Conservation (phyloP, 805 yeast species). For the Zygoascus tannicola region DNA sequence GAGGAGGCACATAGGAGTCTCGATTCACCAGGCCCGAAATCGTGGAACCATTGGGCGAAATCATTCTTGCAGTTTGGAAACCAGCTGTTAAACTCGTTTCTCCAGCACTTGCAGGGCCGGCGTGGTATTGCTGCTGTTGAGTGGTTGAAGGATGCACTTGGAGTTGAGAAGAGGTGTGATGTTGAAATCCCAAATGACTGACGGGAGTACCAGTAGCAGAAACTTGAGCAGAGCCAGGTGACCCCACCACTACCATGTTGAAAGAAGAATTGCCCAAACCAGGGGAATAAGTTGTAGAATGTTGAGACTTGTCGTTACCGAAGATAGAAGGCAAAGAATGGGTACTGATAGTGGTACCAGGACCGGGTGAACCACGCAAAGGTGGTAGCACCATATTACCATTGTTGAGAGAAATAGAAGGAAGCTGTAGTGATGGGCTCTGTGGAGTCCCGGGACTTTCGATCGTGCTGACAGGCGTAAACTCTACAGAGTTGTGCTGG, state of each 20-base stretch:
- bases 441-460: neutral
- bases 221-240: neutral
- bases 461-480: neutral
- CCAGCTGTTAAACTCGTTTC: no score
- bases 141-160: neutral
- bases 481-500: neutral
- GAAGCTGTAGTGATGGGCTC: neutral
- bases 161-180: neutral
- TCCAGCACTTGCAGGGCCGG: neutral
- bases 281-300: neutral
- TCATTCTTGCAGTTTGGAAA: no score
- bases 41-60: no score
- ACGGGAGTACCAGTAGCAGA: neutral
- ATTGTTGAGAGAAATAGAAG: neutral
- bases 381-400: neutral
- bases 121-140: neutral
- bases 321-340: neutral
- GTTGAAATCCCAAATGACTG: neutral
- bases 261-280: neutral
- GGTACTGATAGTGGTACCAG: neutral
- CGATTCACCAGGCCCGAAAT: conserved; percentile 1
- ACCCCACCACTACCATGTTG: neutral
- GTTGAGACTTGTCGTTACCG: conserved; percentile 1
- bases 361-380: neutral
- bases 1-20: conserved; percentile 26